These are phyloP conservation scores for Cercospora zeina DNA, from an alignment of 2,329 filamentous ascomycete species.

Conservation along the genomic window DNA sequence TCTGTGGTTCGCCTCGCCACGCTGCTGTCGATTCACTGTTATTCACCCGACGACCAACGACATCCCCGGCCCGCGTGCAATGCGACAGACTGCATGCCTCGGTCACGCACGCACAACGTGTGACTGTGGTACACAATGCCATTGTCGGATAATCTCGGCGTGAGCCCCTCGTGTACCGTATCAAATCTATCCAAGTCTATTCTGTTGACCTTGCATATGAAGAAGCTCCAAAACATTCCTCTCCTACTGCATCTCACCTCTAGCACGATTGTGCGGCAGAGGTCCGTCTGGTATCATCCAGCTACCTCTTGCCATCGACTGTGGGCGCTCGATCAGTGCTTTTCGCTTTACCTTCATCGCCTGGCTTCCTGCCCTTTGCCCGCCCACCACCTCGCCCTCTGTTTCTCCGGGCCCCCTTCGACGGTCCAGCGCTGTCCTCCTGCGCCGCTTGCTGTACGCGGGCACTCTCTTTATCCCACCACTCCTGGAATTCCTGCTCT, in stretches of 20 bases:
- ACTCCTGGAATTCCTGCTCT: constrained; percentile 94
- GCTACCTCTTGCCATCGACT: not conserved
- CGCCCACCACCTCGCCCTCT: constrained; percentile 26
- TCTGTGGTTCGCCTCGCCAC: not conserved
- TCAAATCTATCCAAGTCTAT: constrained; percentile 7
- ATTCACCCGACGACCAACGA: not conserved
- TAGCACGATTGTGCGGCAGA: not conserved
- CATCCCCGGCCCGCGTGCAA: not conserved
- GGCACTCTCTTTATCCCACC: constrained; percentile 86
- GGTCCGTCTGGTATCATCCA: not conserved
- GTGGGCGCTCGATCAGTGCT: not conserved
- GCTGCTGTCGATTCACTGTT: not conserved
- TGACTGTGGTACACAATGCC: constrained; percentile 5
- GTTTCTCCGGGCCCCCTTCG: constrained; percentile 27
- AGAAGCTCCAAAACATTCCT: not conserved
- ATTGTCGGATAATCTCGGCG: constrained; percentile 10
- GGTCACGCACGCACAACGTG: constrained; percentile 2
- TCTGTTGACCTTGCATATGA: not conserved
- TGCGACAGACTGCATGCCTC: not conserved
- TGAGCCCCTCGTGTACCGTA: constrained; percentile 2
- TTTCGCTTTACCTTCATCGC: constrained; percentile 13
- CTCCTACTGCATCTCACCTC: not conserved
- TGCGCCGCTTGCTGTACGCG: constrained; percentile 51
- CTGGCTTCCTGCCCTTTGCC: constrained; percentile 22
- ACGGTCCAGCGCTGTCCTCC: constrained; percentile 20